Conservation (phyloP, 2,329 filamentous ascomycete genomes). For the Aspergillus sclerotialis region DNA sequence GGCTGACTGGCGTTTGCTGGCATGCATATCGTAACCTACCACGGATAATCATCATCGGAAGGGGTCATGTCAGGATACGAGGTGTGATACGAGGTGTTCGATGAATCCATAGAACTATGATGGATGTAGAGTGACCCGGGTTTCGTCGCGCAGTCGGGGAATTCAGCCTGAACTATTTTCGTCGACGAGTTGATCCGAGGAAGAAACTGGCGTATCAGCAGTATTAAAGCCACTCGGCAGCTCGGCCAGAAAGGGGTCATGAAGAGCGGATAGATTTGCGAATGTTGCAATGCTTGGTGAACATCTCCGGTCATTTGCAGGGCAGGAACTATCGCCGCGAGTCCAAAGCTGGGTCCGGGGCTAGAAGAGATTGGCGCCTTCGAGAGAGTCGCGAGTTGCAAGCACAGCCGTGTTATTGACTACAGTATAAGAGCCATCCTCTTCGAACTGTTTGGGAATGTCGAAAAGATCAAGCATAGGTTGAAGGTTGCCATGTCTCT, state of each 20-base stretch:
- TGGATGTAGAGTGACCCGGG: neutral
- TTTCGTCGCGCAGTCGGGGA: conserved; percentile 14
- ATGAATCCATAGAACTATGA: conserved; percentile 5
- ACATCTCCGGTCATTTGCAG: neutral
- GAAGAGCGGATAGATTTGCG: conserved; percentile 6
- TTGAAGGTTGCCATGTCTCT: neutral
- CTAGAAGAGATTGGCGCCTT: too few relatives aligned
- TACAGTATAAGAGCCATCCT: neutral
- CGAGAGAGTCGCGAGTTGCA: too few relatives aligned
- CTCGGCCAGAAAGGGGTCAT: conserved; percentile 17
- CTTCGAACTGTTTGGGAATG: neutral
- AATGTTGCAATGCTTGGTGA: conserved; percentile 1
- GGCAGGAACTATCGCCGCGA: neutral
- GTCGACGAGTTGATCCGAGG: conserved; percentile 23
- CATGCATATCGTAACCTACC: conserved; percentile 28
- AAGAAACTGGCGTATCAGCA: conserved; percentile 20
- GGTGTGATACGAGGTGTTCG: too few relatives aligned
- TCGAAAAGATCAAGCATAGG: neutral
- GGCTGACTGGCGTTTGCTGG: conserved; percentile 12
- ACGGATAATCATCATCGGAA: too few relatives aligned
- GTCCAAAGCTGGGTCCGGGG: too few relatives aligned
- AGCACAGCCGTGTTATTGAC: neutral
- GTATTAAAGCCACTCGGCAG: conserved; percentile 16
- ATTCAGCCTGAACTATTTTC: conserved; percentile 11
- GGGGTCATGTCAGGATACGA: too few relatives aligned